Conservation (phyloP, 495 filamentous ascomycete species). For the Aspergillus ellipticus region DNA sequence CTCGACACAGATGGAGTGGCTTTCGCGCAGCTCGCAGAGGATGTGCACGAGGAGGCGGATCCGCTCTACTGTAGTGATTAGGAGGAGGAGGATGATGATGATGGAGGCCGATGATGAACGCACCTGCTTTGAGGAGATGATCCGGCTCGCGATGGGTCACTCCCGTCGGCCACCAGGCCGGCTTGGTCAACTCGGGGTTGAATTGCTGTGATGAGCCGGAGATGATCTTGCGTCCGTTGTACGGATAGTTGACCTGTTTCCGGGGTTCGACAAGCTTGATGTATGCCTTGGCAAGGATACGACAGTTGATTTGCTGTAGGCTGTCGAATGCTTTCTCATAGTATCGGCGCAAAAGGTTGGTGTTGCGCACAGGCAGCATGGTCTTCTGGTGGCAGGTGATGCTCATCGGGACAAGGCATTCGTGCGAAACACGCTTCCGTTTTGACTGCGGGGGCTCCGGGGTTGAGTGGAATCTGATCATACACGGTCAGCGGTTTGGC, state of each 20-base stretch:
- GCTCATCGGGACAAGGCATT: slow-evolving; percentile 25
- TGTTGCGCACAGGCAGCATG: slow-evolving; percentile 51
- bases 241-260: slow-evolving; percentile 79
- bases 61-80: slow-evolving; percentile 44
- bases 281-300: slow-evolving; percentile 68
- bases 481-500: neutral
- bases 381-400: slow-evolving; percentile 30
- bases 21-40: slow-evolving; percentile 42
- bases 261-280: slow-evolving; percentile 77
- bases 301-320: slow-evolving; percentile 69
- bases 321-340: slow-evolving; percentile 61
- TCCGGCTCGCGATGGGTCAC: slow-evolving; percentile 74
- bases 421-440: slow-evolving; percentile 24
- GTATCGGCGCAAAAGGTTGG: slow-evolving; percentile 51
- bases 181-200: slow-evolving; percentile 45
- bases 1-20: slow-evolving; percentile 33
- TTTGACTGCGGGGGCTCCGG: slow-evolving; percentile 13
- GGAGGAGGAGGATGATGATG: too few species aligned
- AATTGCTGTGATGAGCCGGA: slow-evolving; percentile 32
- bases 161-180: slow-evolving; percentile 73
- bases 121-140: slow-evolving; percentile 70
- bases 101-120: slow-evolving; percentile 1
- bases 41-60: slow-evolving; percentile 59
- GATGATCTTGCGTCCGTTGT: slow-evolving; percentile 55
- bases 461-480: slow-evolving; percentile 1